These are phyloP conservation scores for Nakaseomyces bracarensis DNA, from an alignment of 1,139 yeast genomes.

Conservation along the genomic window DNA sequence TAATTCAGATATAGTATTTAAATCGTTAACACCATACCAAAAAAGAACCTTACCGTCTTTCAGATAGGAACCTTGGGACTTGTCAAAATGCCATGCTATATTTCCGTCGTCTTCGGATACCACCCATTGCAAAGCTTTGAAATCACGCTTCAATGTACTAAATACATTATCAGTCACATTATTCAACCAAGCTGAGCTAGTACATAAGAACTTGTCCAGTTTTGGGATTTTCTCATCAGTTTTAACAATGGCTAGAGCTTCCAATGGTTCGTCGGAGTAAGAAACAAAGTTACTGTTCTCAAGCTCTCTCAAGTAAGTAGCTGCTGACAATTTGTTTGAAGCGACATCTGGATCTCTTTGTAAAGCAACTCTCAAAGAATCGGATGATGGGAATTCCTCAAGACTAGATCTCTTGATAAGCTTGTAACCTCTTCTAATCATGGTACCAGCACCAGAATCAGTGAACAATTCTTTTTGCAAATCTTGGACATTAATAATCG, in stretches of 20 bases:
- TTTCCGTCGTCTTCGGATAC: slow-evolving; percentile 87
- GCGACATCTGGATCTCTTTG: slow-evolving; percentile 69
- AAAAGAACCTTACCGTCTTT: slow-evolving; percentile 83
- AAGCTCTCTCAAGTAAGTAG: slow-evolving; percentile 69
- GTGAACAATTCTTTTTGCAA: slow-evolving; percentile 95
- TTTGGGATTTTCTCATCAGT: slow-evolving; percentile 45
- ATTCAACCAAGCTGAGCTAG: slow-evolving; percentile 93
- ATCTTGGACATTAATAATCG: slow-evolving; percentile 90
- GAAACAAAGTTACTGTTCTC: slow-evolving; percentile 61
- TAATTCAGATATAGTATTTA: slow-evolving; percentile 55
- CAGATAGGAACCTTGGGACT: slow-evolving; percentile 89
- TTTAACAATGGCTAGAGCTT: slow-evolving; percentile 80
- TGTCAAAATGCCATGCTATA: slow-evolving; percentile 83
- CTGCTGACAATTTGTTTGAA: slow-evolving; percentile 66
- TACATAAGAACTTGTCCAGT: slow-evolving; percentile 78
- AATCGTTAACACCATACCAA: slow-evolving; percentile 82
- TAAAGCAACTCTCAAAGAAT: slow-evolving; percentile 65
- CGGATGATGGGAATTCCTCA: slow-evolving; percentile 62
- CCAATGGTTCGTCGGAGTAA: slow-evolving; percentile 93
- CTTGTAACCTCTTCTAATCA: slow-evolving; percentile 95
- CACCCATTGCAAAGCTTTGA: slow-evolving; percentile 70
- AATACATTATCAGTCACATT: slow-evolving; percentile 94
- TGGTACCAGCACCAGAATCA: slow-evolving; percentile 98
- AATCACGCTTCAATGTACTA: slow-evolving; percentile 71
- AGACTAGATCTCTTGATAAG: slow-evolving; percentile 62